Evolutionary conservation across 2,329 filamentous ascomycete genomes (phyloP).

Genomic region (Corynespora cassiicola): DNA sequence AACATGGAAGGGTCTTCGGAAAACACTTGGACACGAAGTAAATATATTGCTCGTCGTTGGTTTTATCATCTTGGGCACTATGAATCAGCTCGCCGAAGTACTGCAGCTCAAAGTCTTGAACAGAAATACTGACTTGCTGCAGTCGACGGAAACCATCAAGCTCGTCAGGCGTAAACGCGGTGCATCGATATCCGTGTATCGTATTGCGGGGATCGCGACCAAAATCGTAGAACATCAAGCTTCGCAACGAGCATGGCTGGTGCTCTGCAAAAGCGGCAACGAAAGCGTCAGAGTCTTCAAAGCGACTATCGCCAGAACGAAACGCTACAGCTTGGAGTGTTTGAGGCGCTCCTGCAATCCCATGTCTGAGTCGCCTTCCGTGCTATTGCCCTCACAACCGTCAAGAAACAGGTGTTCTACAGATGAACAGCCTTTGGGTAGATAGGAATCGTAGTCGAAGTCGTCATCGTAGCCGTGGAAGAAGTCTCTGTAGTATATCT

Average conservation of each 20-base stretch:
- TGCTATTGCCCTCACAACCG: conserved; percentile 10
- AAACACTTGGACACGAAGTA: conserved; percentile 4
- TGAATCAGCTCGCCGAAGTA: not conserved
- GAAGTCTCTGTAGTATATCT: conserved; percentile 13
- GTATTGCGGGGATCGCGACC: not conserved
- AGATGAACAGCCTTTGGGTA: conserved; percentile 3
- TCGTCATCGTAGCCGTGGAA: not conserved
- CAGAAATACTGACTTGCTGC: conserved; percentile 4
- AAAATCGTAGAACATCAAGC: conserved; percentile 18
- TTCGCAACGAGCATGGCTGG: conserved; percentile 7
- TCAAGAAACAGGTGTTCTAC: conserved; percentile 18
- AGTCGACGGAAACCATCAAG: not conserved
- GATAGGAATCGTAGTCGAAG: not conserved
- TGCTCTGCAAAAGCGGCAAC: not conserved
- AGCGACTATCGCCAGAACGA: conserved; percentile 4
- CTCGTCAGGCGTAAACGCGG: conserved; percentile 10
- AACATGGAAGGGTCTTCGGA: conserved; percentile 6
- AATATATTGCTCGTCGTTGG: not conserved
- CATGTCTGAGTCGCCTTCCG: not conserved
- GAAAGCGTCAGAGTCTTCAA: conserved; percentile 6
- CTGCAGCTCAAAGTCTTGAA: conserved; percentile 7
- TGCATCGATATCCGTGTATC: conserved; percentile 9
- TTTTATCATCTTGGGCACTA: not conserved
- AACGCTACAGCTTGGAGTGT: conserved; percentile 12
- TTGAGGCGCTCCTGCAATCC: conserved; percentile 2